Base-by-base conservation (phyloP, 1,284 basidiomycete genomes). In the Ceratorhiza oryzae-sativae region DNA sequence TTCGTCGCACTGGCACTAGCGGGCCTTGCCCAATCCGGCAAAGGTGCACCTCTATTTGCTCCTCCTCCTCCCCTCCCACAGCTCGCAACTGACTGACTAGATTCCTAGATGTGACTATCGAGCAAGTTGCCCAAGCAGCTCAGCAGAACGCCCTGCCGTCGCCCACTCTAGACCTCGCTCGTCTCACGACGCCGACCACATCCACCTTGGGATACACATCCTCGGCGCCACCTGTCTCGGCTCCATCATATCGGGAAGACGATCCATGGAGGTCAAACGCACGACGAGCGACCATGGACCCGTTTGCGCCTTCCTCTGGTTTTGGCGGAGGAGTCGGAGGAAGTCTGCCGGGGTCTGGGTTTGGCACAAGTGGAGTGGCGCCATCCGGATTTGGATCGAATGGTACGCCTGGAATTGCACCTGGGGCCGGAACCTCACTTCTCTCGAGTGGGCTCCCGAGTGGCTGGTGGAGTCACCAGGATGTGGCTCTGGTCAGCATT, bases 1-100 rank as follows among this genome's bases (percentile, higher is more conserved):
- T 95, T 92, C 79, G 90, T 94, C 32, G 91, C 94, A 15, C 80
- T 97, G 20, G 93, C 92, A 10, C 84, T 97, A 15, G 92, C 92
- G 65, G 92, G 93, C 4, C 82, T 95, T 23, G 92, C 92, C n/a
- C 94, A 95, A 79, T 82, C 86, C 2, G 89, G 87, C 13, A 90
- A 90, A 86, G 91, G 92, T 91, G 34, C n/a, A n/a, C n/a, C n/a
- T n/a, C n/a, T n/a, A 78, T 49, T n/a, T 25, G 1, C 32, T 18
- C 42, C 77, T 74, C 74, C 75, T 15, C 74, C 53, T 32, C 73
- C 36, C 42, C 18, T 9, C 30, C 2, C 36, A 20, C 8, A 53
- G 30, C 48, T n/a, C n/a, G n/a, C n/a, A n/a, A 20, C 32, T 15
- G 32, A 20, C 20, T 13, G 23, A 59, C 72, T 36, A 8, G 55